Base-by-base conservation (phyloP, 2,329 filamentous ascomycete genomes). In the Sarocladiaceae sp. region DNA sequence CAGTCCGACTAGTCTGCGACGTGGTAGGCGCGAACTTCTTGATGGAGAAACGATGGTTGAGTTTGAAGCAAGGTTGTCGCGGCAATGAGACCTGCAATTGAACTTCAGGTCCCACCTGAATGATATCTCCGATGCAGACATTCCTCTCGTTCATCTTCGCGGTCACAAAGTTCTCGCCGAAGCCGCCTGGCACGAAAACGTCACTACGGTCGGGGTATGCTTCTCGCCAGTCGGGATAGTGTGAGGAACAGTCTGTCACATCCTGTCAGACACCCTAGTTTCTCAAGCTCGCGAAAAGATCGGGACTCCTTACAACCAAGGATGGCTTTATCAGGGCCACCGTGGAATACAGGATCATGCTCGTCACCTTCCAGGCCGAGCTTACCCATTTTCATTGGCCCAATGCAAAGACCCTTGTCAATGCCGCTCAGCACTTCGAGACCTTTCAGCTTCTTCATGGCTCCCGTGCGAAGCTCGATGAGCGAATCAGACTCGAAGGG, bases 31-130 rank as follows among this genome's bases (percentile, higher is more conserved):
- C 79, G 64, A 87, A 85, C 55, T 83, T 78, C 58, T 80, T 80
- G 10, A 84, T 67, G 29, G 77, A 73, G 63, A 87, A 87, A 1
- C 83, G 80, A 58, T 86, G 83, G 61, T 87, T 87, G 8, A 87
- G 73, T 61, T 87, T 87, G 68, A 79, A 87, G 67, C 84, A 87
- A 10, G 84, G 84, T 57, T 82, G 77, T 15, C 84, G 74, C 1
- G 83, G 83, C 22, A 85, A 67, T 55, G 75, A 79, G 22, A 86
- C 78, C 58, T 86, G 78, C 0, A 86, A 70, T 2, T 81, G 53
- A 0, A 81, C 71, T 2, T 72, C 68, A 42, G 71, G 66, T 0
- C 77, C 75, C 7, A 86, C 72, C 0, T 73, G 68, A 17, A 83
- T 68, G 13, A 80, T 67, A 57, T 87, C 84, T 20, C 84, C 83